Base-by-base conservation (phyloP, 768 basidiomycete species). In the Mycena kentingensis region DNA sequence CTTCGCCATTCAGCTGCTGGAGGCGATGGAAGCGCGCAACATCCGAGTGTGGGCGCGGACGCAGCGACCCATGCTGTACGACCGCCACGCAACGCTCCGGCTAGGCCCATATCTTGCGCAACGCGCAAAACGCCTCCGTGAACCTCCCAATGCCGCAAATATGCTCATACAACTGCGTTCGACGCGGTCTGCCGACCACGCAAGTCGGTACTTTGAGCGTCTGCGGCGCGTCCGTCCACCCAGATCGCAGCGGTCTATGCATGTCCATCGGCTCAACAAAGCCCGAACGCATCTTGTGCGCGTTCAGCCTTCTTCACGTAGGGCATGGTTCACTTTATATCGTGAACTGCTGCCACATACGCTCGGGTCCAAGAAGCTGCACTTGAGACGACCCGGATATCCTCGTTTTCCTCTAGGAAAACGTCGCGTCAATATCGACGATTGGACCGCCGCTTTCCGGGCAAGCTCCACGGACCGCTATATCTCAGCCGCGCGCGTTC, bases 61-160 rank as follows among this genome's bases (percentile, higher is more conserved):
- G 0, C 81, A 79, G 56, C 60, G 70, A 7, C 60, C 67, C 0
- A 67, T 85, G 0, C 72, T 84, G 38, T 70, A 69, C 35, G 78
- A 84, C 58, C 73, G 77, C 0, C 79, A 79, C 53, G 70, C 83
- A 31, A 77, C 78, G 0, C 63, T 78, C 1, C 75, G 80, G 39
- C 67, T 87, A 48, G 70, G 81, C 13, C 74, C 75, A 37, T 71
- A 71, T 31, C 68, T 87, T 18, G 76, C 68, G 12, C 58, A 67
- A 19, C 70, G 72, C 19, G 78, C 79, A 76, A 61, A 67, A 1
- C 67, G 65, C 19, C 71, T 78, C 37, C 70, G 71, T 3, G 51
- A 72, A 28, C 66, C 73, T 0, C 79, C 79, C 4, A 70, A 67
- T 0, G 67, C 67, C 2, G 59, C 62, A 4, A 79, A 83, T 39